These are phyloP conservation scores for Senna siamea DNA, from an alignment of 306 rosid species.

Conservation along the genomic window DNA sequence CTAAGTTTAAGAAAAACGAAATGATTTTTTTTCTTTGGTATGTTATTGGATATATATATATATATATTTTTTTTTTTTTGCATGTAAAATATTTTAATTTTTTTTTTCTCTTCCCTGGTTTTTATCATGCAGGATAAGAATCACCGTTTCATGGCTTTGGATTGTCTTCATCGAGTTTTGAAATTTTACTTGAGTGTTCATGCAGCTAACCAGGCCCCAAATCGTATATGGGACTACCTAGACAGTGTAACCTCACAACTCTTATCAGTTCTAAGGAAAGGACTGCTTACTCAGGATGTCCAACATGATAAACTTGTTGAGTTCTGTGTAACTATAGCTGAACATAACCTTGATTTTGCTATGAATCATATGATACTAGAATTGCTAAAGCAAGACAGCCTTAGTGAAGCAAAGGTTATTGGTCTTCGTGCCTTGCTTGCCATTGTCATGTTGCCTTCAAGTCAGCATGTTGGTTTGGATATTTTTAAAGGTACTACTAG, in stretches of 20 bases:
- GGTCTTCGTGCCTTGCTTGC: constrained; percentile 99
- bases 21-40: not conserved
- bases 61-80: not conserved
- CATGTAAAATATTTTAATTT: not conserved
- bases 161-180: constrained; percentile 97
- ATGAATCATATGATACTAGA: constrained; percentile 98
- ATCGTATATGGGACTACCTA: constrained; percentile 94
- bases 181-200: constrained; percentile 96
- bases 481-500: constrained; percentile 73
- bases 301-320: constrained; percentile 99
- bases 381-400: constrained; percentile 91
- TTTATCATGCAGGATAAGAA: constrained; percentile 87
- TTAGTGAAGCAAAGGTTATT: constrained; percentile 97
- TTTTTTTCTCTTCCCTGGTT: constrained; percentile 37
- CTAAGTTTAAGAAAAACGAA: not conserved
- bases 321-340: constrained; percentile 97
- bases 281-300: constrained; percentile 96
- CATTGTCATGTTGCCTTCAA: constrained; percentile 87
- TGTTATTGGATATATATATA: not conserved
- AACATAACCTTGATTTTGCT: constrained; percentile 97
- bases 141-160: constrained; percentile 97
- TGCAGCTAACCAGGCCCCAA: constrained; percentile 80
- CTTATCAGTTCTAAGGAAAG: constrained; percentile 82
- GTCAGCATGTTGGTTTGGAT: constrained; percentile 85
- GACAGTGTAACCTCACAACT: constrained; percentile 98